Evolutionary conservation across 1,284 basidiomycete genomes (phyloP).

Genomic region (Stygiomarasmius scandens): DNA sequence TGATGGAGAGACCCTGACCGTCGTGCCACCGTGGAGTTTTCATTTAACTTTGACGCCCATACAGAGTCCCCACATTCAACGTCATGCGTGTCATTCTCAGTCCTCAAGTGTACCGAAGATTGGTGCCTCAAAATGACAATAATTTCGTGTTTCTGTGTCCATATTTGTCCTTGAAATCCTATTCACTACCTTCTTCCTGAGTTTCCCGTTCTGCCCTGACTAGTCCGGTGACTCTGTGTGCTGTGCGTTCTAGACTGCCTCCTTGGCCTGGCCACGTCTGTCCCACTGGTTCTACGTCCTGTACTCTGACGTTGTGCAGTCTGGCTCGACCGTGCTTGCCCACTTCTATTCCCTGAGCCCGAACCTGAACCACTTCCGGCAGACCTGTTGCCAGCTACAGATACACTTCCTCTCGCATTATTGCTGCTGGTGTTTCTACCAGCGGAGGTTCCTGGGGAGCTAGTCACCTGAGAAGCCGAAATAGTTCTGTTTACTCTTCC

Average conservation of each 20-base stretch:
- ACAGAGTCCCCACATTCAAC: no score
- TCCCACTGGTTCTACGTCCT: neutral
- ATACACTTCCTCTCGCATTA: neutral
- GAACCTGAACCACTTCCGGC: neutral
- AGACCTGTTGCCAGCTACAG: neutral
- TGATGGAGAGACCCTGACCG: no score
- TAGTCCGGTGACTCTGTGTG: neutral
- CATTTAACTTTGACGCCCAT: no score
- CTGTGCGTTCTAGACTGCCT: neutral
- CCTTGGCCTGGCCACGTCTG: neutral
- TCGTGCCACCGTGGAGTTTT: no score
- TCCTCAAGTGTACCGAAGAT: no score
- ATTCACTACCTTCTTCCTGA: neutral
- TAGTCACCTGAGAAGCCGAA: neutral
- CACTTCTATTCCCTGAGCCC: neutral
- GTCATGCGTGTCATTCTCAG: no score
- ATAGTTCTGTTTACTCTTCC: neutral
- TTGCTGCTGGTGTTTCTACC: neutral
- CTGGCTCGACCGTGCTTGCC: neutral
- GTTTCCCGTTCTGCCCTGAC: neutral
- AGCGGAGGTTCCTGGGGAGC: neutral
- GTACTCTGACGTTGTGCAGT: neutral
- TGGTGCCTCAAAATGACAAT: no score
- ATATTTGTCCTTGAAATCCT: neutral
- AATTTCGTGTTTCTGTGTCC: neutral